Conservation (phyloP, 73 alveolate genomes). For the Paramecium pentaurelia region DNA sequence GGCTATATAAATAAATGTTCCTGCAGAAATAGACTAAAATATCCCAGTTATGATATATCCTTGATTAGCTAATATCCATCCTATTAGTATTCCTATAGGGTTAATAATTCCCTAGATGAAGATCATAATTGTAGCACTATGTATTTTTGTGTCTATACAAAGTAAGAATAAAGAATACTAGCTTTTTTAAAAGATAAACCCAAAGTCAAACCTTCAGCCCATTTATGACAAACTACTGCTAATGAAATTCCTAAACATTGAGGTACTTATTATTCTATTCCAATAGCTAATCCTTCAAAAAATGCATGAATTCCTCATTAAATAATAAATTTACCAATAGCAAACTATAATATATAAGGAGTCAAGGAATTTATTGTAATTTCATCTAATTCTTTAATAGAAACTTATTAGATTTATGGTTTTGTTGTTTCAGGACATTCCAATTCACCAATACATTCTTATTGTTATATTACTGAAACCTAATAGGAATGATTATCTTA, state of each 20-base stretch:
- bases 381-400: neutral
- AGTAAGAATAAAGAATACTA: neutral
- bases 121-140: conserved; percentile 58
- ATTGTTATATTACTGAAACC: neutral
- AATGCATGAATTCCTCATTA: too few relatives aligned
- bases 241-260: conserved; percentile 75
- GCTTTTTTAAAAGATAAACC: conserved; percentile 67
- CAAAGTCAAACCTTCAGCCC: conserved; percentile 84
- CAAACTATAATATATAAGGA: too few relatives aligned
- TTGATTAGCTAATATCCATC: conserved; percentile 69
- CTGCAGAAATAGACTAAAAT: conserved; percentile 80
- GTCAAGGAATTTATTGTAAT: too few relatives aligned
- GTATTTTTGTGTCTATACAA: neutral
- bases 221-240: conserved; percentile 88
- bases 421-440: neutral
- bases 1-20: conserved; percentile 88
- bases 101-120: conserved; percentile 71
- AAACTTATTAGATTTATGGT: too few relatives aligned
- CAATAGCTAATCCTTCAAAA: conserved; percentile 86
- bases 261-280: conserved; percentile 73
- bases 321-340: too few relatives aligned
- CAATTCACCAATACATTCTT: neutral
- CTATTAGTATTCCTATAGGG: conserved; percentile 70
- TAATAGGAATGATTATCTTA: neutral
- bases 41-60: conserved; percentile 74